A percentile compares a stretch with the other conserved stretches of the same genome.
phyloP scores from a whole-genome alignment of 768 basidiomycete genomes.

The Pluteus cervinus region DNA sequence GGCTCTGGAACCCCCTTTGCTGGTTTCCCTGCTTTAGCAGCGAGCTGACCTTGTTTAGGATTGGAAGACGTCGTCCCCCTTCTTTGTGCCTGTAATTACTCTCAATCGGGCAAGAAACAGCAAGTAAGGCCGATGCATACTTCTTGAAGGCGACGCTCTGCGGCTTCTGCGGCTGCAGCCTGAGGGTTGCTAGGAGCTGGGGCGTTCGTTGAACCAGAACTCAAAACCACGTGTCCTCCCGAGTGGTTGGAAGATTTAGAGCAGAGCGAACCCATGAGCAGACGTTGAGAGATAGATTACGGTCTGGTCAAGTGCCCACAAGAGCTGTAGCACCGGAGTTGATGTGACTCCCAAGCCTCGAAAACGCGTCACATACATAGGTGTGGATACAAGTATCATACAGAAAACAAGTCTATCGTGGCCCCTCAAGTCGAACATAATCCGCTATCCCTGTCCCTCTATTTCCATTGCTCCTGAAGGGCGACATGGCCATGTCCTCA shows the following conservation, averaged over 20 bases:
- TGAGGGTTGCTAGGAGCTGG: conserved; percentile 35
- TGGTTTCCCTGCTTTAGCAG: conserved; percentile 35
- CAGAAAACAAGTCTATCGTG: conserved; percentile 14
- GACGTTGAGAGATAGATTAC: not conserved
- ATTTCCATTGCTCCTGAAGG: conserved; percentile 40
- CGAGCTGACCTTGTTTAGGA: conserved; percentile 42
- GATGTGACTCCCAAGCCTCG: too few species aligned
- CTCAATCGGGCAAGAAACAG: conserved; percentile 11
- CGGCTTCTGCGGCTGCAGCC: conserved; percentile 55
- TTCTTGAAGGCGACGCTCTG: conserved; percentile 51
- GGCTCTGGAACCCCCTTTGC: conserved; percentile 28
- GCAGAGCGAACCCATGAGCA: conserved; percentile 51
- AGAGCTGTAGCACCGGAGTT: too few species aligned
- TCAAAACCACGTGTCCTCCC: conserved; percentile 42
- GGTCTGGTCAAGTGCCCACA: not conserved
- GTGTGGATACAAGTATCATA: conserved; percentile 4
- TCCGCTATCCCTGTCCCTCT: conserved; percentile 31
- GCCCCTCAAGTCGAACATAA: conserved; percentile 37
- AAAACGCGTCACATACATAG: not conserved
- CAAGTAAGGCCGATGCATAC: conserved; percentile 29
- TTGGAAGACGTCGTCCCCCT: conserved; percentile 38
- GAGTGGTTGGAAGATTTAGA: conserved; percentile 42
- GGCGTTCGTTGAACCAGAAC: conserved; percentile 19
- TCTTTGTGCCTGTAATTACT: conserved; percentile 30
- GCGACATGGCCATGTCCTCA: conserved; percentile 37